Conservation (phyloP, 306 rosid genomes). For the Sindora glabra region DNA sequence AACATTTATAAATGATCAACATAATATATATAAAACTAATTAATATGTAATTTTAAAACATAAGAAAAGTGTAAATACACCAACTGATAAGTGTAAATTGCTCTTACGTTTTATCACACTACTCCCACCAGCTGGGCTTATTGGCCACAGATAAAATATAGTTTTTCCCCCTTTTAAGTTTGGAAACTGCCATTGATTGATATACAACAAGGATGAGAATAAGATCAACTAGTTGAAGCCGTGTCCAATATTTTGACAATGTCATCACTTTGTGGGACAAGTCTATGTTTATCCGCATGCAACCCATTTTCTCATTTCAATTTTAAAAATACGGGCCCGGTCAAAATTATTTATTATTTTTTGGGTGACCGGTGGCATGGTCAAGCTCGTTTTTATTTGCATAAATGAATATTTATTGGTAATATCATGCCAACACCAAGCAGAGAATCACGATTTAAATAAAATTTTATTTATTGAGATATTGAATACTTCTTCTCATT, state of each 20-base stretch:
- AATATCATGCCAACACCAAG: background rate
- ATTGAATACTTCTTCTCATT: too few relatives aligned
- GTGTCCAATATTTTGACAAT: background rate
- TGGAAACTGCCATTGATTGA: background rate
- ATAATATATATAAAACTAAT: too few relatives aligned
- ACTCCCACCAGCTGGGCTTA: too few relatives aligned
- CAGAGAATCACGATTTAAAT: background rate
- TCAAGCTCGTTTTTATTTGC: background rate
- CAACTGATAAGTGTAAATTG: too few relatives aligned
- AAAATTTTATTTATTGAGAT: too few relatives aligned
- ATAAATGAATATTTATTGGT: background rate
- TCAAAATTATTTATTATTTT: constrained; percentile 14
- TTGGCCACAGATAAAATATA: too few relatives aligned
- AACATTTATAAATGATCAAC: too few relatives aligned
- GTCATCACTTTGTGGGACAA: constrained; percentile 9
- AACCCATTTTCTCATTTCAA: background rate
- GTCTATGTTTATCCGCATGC: constrained; percentile 30
- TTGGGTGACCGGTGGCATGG: background rate
- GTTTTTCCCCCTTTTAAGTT: background rate
- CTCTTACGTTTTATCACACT: too few relatives aligned
- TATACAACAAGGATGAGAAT: background rate
- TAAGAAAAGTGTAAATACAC: too few relatives aligned
- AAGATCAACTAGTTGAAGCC: background rate
- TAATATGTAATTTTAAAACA: too few relatives aligned
- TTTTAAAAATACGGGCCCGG: background rate